Conservation (phyloP, 2,329 filamentous ascomycete genomes). For the Ceratocystis colombiana region DNA sequence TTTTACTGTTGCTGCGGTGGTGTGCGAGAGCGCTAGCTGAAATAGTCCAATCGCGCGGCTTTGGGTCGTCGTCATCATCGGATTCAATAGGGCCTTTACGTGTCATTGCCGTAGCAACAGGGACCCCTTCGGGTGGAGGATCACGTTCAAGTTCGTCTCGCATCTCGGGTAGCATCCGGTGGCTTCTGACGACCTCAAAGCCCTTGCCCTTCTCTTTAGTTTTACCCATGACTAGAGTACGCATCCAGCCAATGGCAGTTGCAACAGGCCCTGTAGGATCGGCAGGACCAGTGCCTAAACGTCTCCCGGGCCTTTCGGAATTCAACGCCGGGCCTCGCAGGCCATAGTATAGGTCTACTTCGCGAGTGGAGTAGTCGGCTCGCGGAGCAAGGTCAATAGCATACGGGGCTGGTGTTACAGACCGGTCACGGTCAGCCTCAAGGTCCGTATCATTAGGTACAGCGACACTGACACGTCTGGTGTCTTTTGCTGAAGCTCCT, state of each 20-base stretch:
- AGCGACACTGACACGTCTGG: slow-evolving; percentile 35
- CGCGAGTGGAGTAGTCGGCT: slow-evolving; percentile 83
- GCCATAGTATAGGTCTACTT: slow-evolving; percentile 95
- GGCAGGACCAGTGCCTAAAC: slow-evolving; percentile 83
- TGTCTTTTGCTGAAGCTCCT: slow-evolving; percentile 31
- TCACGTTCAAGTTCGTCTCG: slow-evolving; percentile 51
- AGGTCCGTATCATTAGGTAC: slow-evolving; percentile 35
- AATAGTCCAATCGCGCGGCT: slow-evolving; percentile 27
- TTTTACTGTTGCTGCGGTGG: slow-evolving; percentile 25
- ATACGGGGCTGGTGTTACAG: slow-evolving; percentile 38
- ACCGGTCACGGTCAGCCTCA: slow-evolving; percentile 37
- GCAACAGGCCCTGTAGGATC: slow-evolving; percentile 88
- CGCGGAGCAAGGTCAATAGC: slow-evolving; percentile 44
- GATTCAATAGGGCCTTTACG: slow-evolving; percentile 54
- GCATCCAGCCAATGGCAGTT: slow-evolving; percentile 82
- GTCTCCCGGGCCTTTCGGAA: slow-evolving; percentile 68
- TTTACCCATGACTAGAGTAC: slow-evolving; percentile 67
- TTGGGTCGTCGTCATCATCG: slow-evolving; percentile 46
- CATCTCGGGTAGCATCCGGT: slow-evolving; percentile 59
- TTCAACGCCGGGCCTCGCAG: slow-evolving; percentile 70
- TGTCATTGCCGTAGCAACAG: slow-evolving; percentile 52
- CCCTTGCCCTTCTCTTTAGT: slow-evolving; percentile 92
- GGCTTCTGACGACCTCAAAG: slow-evolving; percentile 89
- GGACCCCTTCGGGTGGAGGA: slow-evolving; percentile 55
- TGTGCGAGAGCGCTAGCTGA: slow-evolving; percentile 14